Conservation (phyloP, 345 rosid genomes). For the Hirschfeldia incana region DNA sequence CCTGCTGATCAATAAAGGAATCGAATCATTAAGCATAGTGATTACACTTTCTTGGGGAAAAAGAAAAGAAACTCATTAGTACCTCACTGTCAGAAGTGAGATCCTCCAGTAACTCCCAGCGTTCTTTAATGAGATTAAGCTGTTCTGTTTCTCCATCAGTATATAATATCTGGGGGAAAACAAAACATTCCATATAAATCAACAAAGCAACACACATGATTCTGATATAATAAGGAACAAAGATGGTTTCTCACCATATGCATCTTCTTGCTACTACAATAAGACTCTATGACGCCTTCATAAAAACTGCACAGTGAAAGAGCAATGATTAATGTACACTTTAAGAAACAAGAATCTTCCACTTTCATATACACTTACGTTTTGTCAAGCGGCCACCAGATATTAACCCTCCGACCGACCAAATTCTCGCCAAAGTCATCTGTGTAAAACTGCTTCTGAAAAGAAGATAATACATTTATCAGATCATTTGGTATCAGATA, state of each 20-base stretch:
- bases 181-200: not conserved
- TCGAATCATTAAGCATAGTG: not conserved
- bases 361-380: not conserved
- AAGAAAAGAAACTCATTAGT: constrained; percentile 17
- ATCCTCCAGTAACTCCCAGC: not conserved
- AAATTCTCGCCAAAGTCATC: not conserved
- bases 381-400: not conserved
- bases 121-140: not conserved
- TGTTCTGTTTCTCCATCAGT: not conserved
- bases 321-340: not conserved
- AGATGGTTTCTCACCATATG: not conserved
- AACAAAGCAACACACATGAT: not conserved
- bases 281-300: not conserved
- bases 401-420: not conserved
- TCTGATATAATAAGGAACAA: not conserved
- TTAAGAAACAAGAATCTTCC: not conserved
- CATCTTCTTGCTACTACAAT: not conserved
- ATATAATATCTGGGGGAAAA: not conserved
- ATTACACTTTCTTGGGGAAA: not conserved
- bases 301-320: not conserved
- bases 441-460: not conserved
- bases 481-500: not conserved
- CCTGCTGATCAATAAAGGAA: constrained; percentile 38
- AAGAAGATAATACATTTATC: not conserved
- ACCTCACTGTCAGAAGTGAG: constrained; percentile 14